Evolutionary conservation across 1,284 basidiomycete species (phyloP).

Genomic region (Apiotrichum montevideense): DNA sequence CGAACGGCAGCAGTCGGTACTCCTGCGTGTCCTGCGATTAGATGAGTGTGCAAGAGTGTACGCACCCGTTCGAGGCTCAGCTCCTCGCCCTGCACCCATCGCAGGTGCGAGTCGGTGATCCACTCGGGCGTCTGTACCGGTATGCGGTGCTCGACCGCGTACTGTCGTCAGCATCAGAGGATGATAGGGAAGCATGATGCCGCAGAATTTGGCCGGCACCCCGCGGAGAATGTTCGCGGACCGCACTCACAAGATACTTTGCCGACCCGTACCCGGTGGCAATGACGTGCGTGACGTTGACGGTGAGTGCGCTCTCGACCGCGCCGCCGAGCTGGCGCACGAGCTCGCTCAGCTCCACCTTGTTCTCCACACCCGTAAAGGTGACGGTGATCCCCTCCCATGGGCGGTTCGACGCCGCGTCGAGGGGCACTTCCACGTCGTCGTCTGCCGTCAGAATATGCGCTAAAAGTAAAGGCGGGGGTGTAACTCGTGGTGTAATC

Average conservation of each 20-base stretch:
- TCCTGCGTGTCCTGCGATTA: slow-evolving; percentile 16
- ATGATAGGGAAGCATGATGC: not conserved
- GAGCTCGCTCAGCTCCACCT: slow-evolving; percentile 20
- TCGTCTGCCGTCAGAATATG: slow-evolving; percentile 20
- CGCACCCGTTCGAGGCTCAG: slow-evolving; percentile 24
- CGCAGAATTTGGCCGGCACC: not conserved
- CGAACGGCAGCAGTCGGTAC: slow-evolving; percentile 33
- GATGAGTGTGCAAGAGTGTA: not conserved
- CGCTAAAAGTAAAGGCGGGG: too few relatives aligned
- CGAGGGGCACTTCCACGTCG: slow-evolving; percentile 12
- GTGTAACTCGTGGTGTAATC: too few relatives aligned
- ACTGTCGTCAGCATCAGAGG: slow-evolving; percentile 21
- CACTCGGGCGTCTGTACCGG: slow-evolving; percentile 37
- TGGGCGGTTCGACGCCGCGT: slow-evolving; percentile 18
- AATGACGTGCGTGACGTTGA: slow-evolving; percentile 39
- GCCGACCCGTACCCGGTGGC: slow-evolving; percentile 29
- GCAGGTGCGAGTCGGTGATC: slow-evolving; percentile 30
- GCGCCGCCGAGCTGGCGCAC: slow-evolving; percentile 30
- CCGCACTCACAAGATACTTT: slow-evolving; percentile 36
- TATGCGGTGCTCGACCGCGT: slow-evolving; percentile 37
- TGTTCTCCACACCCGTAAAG: slow-evolving; percentile 42
- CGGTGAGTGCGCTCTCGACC: slow-evolving; percentile 37
- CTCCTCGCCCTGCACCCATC: slow-evolving; percentile 30
- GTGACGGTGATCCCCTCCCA: slow-evolving; percentile 36
- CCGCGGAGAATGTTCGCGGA: not conserved